phyloP scores from a whole-genome alignment of 75 land plant species.

The Ceratopteris richardii region DNA sequence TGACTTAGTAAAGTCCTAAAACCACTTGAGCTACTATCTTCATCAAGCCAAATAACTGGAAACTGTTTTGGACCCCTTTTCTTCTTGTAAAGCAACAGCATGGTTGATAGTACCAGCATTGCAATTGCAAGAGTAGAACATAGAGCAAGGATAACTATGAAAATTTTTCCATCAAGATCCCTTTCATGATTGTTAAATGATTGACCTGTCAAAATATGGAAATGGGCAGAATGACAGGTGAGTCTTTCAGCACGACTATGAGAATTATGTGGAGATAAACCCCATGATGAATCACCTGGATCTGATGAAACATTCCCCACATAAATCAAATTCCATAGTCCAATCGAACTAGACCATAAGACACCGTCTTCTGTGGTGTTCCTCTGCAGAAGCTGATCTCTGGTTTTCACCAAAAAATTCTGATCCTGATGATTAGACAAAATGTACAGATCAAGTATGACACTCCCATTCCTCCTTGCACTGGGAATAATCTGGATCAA shows the following conservation, averaged over 20 bases:
- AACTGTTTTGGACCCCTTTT: constrained; percentile 17
- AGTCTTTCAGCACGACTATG: too few relatives aligned
- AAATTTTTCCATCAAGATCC: neutral
- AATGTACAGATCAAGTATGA: constrained; percentile 11
- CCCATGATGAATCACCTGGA: neutral
- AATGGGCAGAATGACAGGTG: too few relatives aligned
- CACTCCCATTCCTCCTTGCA: constrained; percentile 12
- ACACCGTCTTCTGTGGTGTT: constrained; percentile 3
- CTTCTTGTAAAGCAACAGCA: constrained; percentile 37
- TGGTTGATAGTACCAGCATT: constrained; percentile 14
- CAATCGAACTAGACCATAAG: constrained; percentile 1
- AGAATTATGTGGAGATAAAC: too few relatives aligned
- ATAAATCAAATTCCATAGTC: constrained; percentile 5
- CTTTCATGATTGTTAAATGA: neutral
- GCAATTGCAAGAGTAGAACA: neutral
- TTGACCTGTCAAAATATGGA: neutral
- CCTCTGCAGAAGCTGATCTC: constrained; percentile 1
- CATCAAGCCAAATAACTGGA: constrained; percentile 30
- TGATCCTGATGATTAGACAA: neutral
- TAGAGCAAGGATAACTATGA: neutral
- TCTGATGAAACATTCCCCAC: neutral
- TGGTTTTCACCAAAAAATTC: neutral
- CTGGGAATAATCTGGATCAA: constrained; percentile 8
- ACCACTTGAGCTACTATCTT: constrained; percentile 44
- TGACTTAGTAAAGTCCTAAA: constrained; percentile 46